Evolutionary conservation across 768 basidiomycete species (phyloP), one percentile per base, ranked within the genome.

Genomic region (Tulasnella sp.): DNA sequence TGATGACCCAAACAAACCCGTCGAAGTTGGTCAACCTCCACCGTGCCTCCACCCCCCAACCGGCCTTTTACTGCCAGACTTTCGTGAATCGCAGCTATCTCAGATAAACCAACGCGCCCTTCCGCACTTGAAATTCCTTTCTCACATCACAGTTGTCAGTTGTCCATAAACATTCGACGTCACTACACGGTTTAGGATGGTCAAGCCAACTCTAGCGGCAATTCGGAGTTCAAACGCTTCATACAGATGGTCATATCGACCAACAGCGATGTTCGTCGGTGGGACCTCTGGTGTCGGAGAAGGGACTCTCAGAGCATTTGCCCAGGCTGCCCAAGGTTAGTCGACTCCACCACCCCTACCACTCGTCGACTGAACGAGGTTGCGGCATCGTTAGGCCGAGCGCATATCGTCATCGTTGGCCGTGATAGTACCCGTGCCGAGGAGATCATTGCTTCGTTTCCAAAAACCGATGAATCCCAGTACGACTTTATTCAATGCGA

Each of bases 401-500:
- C 78, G 19, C 81, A 83, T 74, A 81, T 83, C 40, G 31, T 82
- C 44, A 80, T 83, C 48, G 71, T 78, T n/a, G 83, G 82, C 8
- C 78, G 82, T 36, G 81, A 77, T 76, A 40, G 81, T 39, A 75
- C 62, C 19, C 77, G 79, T 73, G 83, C 83, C 18, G 80, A 82
- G 21, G 36, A 79, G 38, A 81, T 83, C 52, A 80, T 83, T 58
- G 75, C 82, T 0, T 58, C 81, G n/a, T 68, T 83, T 34, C 81
- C 80, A 21, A 76, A 81, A 58, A 77, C 81, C 19, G 19, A 27
- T 7, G 44, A 27, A 18, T 81, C 80, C 62, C 82, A 80, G 31
- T 86, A 84, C 81, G 84, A 85, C 77, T 85, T 85, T 52, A 81
- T 85, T 2, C 39, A 79, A 72, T 84, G 84, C 80, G 83, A 85